Percentiles rank a stretch among this genome's conserved stretches.
Evolutionary conservation across 2,329 filamentous ascomycete genomes (phyloP).

Genomic region (Corynespora cassiicola): DNA sequence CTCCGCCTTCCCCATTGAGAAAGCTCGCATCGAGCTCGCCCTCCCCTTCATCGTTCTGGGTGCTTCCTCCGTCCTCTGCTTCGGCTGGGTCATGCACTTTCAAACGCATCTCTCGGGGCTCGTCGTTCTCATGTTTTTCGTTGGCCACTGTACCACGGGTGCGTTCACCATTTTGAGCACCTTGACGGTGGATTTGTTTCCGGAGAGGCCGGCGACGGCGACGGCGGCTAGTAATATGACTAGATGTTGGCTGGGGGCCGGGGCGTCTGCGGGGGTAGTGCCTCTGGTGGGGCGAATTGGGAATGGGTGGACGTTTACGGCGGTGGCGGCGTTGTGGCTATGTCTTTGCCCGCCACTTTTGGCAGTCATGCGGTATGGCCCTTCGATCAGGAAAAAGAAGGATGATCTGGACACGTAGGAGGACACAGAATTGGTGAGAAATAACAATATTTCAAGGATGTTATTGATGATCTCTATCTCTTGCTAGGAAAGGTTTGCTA

Average conservation of each 20-base stretch:
- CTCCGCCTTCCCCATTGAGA: slow-evolving; percentile 55
- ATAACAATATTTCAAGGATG: too few species aligned
- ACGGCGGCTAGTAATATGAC: slow-evolving; percentile 39
- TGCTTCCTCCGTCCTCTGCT: slow-evolving; percentile 38
- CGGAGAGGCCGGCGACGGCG: slow-evolving; percentile 41
- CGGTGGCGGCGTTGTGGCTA: slow-evolving; percentile 6
- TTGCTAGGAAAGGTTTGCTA: too few species aligned
- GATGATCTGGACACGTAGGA: too few species aligned
- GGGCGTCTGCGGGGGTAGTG: slow-evolving; percentile 9
- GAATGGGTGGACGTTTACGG: slow-evolving; percentile 11
- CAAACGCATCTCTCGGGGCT: slow-evolving; percentile 43
- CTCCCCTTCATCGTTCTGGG: slow-evolving; percentile 43
- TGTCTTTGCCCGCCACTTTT: slow-evolving; percentile 2
- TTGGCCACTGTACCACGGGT: slow-evolving; percentile 62
- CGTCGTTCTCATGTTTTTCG: slow-evolving; percentile 57
- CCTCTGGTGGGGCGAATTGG: slow-evolving; percentile 12
- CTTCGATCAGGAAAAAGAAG: slow-evolving; percentile 10
- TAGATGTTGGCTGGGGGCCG: slow-evolving; percentile 13
- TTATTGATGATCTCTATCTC: too few species aligned
- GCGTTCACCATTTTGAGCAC: slow-evolving; percentile 57
- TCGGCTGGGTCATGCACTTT: slow-evolving; percentile 48
- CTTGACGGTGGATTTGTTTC: slow-evolving; percentile 48
- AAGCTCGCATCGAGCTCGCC: slow-evolving; percentile 45
- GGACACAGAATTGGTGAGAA: too few species aligned
- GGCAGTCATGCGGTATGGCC: slow-evolving; percentile 11